Percentiles rank a stretch among this genome's conserved stretches.
phyloP scores from a whole-genome alignment of 768 basidiomycete genomes.

The Tremella mesenterica region DNA sequence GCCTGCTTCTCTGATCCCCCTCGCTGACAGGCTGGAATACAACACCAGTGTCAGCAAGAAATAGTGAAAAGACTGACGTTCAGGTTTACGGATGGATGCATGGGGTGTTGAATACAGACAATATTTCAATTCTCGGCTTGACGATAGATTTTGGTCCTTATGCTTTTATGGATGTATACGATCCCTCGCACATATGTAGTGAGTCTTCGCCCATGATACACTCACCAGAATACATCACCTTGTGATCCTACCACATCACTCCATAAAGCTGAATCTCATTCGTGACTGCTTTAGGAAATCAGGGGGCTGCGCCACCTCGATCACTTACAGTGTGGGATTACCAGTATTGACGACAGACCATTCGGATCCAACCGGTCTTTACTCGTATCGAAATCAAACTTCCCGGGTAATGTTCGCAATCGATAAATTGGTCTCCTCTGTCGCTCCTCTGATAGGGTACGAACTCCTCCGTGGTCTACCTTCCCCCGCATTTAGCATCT shows the following conservation, averaged over 20 bases:
- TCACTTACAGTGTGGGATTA: background rate
- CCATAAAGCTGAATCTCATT: too few species aligned
- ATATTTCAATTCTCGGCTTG: slow-evolving; percentile 50
- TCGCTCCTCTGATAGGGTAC: slow-evolving; percentile 77
- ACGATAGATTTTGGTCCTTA: slow-evolving; percentile 64
- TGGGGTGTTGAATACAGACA: slow-evolving; percentile 95
- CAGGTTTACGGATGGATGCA: slow-evolving; percentile 48
- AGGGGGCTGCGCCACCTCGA: background rate
- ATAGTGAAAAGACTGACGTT: background rate
- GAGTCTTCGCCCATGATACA: too few species aligned
- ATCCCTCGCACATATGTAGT: slow-evolving; percentile 74
- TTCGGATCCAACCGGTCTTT: slow-evolving; percentile 34
- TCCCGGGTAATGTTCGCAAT: slow-evolving; percentile 60
- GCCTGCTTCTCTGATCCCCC: background rate
- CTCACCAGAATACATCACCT: background rate
- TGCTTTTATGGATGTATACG: slow-evolving; percentile 91
- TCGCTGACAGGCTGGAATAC: background rate
- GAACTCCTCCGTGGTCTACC: slow-evolving; percentile 54
- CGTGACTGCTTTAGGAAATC: background rate
- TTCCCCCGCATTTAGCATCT: slow-evolving; percentile 57
- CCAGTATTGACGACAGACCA: slow-evolving; percentile 15
- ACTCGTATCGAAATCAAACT: slow-evolving; percentile 44
- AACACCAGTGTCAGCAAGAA: too few species aligned
- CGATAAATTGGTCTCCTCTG: slow-evolving; percentile 53
- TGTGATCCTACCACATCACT: too few species aligned